Conservation (phyloP, 495 filamentous ascomycete species). For the Podospora pseudopauciseta region DNA sequence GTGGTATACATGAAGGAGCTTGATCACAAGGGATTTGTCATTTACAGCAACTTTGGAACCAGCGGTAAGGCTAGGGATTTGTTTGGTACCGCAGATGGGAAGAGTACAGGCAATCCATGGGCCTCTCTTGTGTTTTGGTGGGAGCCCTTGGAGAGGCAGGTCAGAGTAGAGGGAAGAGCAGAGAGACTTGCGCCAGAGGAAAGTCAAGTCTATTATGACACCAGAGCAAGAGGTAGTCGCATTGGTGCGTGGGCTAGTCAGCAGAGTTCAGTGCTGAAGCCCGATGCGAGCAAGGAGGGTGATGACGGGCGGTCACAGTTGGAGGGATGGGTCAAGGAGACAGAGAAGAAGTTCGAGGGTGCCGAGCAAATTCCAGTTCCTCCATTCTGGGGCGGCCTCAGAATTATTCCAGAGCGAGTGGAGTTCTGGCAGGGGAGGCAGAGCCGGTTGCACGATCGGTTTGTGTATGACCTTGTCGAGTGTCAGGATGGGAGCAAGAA, state of each 20-base stretch:
- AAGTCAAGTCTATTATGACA: conserved; percentile 84
- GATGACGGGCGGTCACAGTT: conserved; percentile 63
- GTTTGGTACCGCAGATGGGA: conserved; percentile 27
- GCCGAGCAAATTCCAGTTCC: conserved; percentile 80
- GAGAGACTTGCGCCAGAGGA: conserved; percentile 67
- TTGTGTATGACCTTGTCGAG: conserved; percentile 65
- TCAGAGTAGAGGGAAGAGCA: conserved; percentile 73
- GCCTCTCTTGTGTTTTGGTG: conserved; percentile 76
- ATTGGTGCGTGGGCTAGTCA: conserved; percentile 91
- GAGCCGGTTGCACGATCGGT: conserved; percentile 89
- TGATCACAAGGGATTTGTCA: conserved; percentile 73
- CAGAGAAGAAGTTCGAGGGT: conserved; percentile 68
- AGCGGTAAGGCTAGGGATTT: conserved; percentile 66
- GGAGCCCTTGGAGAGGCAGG: conserved; percentile 73
- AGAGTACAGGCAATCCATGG: conserved; percentile 53
- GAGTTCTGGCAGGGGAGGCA: conserved; percentile 95
- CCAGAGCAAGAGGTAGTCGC: conserved; percentile 70
- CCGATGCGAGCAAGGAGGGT: conserved; percentile 32
- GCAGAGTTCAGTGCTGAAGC: conserved; percentile 71
- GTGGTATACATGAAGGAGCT: conserved; percentile 90
- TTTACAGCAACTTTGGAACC: conserved; percentile 91
- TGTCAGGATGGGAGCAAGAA: conserved; percentile 35
- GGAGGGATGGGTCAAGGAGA: conserved; percentile 65
- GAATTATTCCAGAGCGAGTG: conserved; percentile 77
- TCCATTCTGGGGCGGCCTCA: conserved; percentile 89